Evolutionary conservation across 2,329 filamentous ascomycete genomes (phyloP).

Genomic region (Sporothrix pseudoabietina): DNA sequence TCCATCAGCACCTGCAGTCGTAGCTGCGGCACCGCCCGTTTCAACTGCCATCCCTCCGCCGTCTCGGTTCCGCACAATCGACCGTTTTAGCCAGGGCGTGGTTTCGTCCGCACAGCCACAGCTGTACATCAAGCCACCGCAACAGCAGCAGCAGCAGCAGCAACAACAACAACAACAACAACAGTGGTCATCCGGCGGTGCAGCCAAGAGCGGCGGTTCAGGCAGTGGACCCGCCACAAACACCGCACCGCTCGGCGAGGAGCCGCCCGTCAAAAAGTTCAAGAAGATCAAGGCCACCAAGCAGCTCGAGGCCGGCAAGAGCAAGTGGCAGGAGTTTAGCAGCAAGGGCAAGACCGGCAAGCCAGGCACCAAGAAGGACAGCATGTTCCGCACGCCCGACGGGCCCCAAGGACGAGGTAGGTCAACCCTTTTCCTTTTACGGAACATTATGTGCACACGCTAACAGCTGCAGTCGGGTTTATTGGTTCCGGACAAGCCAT

Average conservation of each 20-base stretch:
- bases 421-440: constrained; percentile 35
- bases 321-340: constrained; percentile 92
- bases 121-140: constrained; percentile 60
- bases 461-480: constrained; percentile 73
- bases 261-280: constrained; percentile 76
- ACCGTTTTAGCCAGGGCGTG: constrained; percentile 47
- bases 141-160: constrained; percentile 61
- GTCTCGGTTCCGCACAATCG: constrained; percentile 30
- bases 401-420: constrained; percentile 82
- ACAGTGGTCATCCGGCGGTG: background rate
- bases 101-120: constrained; percentile 60
- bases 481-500: constrained; percentile 93
- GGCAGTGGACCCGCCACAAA: background rate
- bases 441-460: constrained; percentile 27
- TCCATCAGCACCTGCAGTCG: constrained; percentile 29
- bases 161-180: constrained; percentile 60
- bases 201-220: constrained; percentile 32
- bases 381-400: constrained; percentile 94
- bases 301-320: constrained; percentile 86
- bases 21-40: background rate
- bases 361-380: constrained; percentile 74
- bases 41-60: constrained; percentile 9
- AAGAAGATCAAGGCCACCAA: constrained; percentile 92
- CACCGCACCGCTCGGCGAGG: constrained; percentile 45
- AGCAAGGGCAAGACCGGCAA: constrained; percentile 73